Conservation (phyloP, 2,329 filamentous ascomycete genomes). For the Macrophomina pseudophaseolina region DNA sequence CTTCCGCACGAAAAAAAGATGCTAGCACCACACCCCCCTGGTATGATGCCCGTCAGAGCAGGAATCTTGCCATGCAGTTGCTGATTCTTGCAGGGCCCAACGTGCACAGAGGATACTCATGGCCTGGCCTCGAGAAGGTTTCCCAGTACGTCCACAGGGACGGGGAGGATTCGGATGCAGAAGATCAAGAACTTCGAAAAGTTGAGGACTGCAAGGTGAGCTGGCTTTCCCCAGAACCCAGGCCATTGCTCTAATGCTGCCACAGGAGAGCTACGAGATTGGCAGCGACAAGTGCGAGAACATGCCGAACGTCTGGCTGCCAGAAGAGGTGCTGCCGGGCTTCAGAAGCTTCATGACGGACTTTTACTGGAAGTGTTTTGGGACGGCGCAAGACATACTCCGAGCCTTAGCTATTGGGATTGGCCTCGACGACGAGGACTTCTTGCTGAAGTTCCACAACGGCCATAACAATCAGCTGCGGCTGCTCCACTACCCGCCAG, state of each 20-base stretch:
- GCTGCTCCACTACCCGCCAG: constrained; percentile 63
- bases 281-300: constrained; percentile 51
- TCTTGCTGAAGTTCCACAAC: constrained; percentile 57
- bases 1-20: constrained; percentile 53
- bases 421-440: constrained; percentile 52
- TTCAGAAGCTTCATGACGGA: constrained; percentile 54
- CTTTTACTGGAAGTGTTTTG: constrained; percentile 58
- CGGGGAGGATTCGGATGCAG: constrained; percentile 45
- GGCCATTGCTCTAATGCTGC: neutral
- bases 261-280: constrained; percentile 51
- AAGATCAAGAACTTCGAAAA: constrained; percentile 51
- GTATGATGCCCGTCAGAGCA: constrained; percentile 29
- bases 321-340: constrained; percentile 50
- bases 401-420: constrained; percentile 55
- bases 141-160: constrained; percentile 52
- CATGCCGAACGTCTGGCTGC: constrained; percentile 54
- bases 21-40: constrained; percentile 56
- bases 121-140: constrained; percentile 58
- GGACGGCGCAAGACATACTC: constrained; percentile 51
- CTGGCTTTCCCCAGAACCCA: neutral
- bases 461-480: constrained; percentile 65
- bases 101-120: constrained; percentile 62
- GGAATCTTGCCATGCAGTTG: neutral
- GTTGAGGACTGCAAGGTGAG: constrained; percentile 59
- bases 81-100: constrained; percentile 35